A percentile compares a stretch with the other conserved stretches of the same genome.
Conservation (phyloP, 1,284 basidiomycete species). For the Ustilago tritici region DNA sequence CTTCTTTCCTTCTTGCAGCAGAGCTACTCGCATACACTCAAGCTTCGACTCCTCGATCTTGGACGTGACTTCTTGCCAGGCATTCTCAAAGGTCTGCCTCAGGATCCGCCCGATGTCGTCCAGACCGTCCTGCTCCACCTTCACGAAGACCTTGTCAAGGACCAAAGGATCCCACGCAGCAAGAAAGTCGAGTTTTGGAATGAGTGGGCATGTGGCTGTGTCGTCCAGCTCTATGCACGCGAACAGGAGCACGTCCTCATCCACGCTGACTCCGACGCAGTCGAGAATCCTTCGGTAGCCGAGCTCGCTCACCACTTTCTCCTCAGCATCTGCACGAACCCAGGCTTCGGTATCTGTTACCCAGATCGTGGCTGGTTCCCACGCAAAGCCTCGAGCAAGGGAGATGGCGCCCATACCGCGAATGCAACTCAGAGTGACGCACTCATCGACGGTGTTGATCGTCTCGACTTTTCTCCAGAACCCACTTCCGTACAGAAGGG, state of each 20-base stretch:
- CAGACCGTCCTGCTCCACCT: conserved; percentile 57
- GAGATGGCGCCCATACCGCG: neutral
- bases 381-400: conserved; percentile 17
- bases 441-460: conserved; percentile 8
- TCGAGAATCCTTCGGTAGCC: conserved; percentile 72
- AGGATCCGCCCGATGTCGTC: conserved; percentile 60
- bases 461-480: conserved; percentile 62
- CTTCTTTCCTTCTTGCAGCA: conserved; percentile 60
- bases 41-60: conserved; percentile 49
- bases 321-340: conserved; percentile 84
- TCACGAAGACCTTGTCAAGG: conserved; percentile 62
- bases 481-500: conserved; percentile 70
- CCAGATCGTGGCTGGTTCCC: conserved; percentile 91
- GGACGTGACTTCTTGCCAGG: conserved; percentile 53
- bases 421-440: conserved; percentile 30
- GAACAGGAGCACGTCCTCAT: conserved; percentile 54
- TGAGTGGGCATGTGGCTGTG: conserved; percentile 58
- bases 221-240: conserved; percentile 59
- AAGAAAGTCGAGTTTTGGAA: conserved; percentile 61
- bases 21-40: conserved; percentile 48
- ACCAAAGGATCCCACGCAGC: conserved; percentile 52
- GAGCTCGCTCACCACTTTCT: conserved; percentile 89
- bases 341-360: conserved; percentile 88
- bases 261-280: conserved; percentile 25
- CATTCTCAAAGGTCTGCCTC: conserved; percentile 52